Evolutionary conservation across 129 eudicot genomes (phyloP), one percentile per base, ranked within the genome.

Genomic region (Lactuca sativa): DNA sequence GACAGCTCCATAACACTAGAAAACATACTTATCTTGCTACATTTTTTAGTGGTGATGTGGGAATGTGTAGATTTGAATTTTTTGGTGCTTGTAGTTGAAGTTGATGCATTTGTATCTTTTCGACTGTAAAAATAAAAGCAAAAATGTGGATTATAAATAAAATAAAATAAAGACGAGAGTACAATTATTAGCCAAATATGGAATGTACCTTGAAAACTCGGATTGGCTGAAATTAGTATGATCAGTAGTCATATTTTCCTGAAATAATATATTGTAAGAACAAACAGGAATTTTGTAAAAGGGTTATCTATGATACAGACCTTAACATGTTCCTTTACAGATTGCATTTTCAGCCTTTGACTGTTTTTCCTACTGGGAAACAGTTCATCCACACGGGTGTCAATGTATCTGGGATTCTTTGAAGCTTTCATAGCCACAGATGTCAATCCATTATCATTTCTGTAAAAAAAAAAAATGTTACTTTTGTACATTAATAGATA

Each of bases 331-430:
- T 81, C 88, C 78, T 85, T 87, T 67, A 64, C 69, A 12, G 80
- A 52, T 66, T 78, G 89, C 83, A 85, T 48, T 55, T 76, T 83
- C 59, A 74, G 81, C 81, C 91, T 87, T 18, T 67, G 69, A 66
- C 72, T 85, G 75, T 73, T 88, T 84, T 95, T 95, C 64, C 71
- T 81, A 59, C 82, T 90, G 15, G 93, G 95, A 77, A 74, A 95
- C 15, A 85, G 73, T 70, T 86, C 92, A 74, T 92, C 90, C 78
- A 95, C 66, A 63, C 92, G 92, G 15, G 85, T 89, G 63, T 90
- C 87, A 37, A 81, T 63, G 59, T 87, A 93, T 76, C 90, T 86
- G 32, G 99, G 82, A 82, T 76, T 82, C 78, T 85, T 95, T 32
- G 88, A 52, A 41, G 83, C 62, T 74, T 82, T 87, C 17, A 66